Conservation (phyloP, 2,329 filamentous ascomycete genomes). For the Thelonectria olida region DNA sequence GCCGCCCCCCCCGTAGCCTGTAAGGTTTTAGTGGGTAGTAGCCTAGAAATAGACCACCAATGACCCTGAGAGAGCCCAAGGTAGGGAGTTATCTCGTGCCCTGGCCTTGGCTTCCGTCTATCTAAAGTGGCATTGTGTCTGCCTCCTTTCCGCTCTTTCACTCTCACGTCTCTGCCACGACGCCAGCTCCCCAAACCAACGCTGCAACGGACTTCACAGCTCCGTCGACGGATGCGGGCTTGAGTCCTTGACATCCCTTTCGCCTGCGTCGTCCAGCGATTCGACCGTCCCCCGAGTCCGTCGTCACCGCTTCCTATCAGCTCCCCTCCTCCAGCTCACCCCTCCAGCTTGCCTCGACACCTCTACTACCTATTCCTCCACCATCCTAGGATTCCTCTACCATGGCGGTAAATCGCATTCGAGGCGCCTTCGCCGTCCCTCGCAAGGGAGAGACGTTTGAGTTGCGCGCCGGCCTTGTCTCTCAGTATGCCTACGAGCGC, state of each 20-base stretch:
- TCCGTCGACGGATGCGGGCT: conserved; percentile 30
- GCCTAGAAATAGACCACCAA: conserved; percentile 11
- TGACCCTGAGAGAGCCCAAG: conserved; percentile 4
- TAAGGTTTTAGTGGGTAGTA: conserved; percentile 20
- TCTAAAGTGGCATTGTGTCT: conserved; percentile 35
- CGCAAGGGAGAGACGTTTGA: conserved; percentile 99
- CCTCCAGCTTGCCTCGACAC: conserved; percentile 12
- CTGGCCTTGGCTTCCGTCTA: conserved; percentile 37
- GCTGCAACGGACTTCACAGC: conserved; percentile 21
- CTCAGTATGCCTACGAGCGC: conserved; percentile 98
- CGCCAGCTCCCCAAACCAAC: conserved; percentile 17
- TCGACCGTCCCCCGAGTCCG: conserved; percentile 8
- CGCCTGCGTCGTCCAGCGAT: conserved; percentile 23
- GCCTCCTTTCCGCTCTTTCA: conserved; percentile 31
- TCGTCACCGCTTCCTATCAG: conserved; percentile 34
- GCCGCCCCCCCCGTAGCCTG: conserved; percentile 12
- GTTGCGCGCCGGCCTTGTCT: conserved; percentile 92
- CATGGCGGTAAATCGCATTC: conserved; percentile 97
- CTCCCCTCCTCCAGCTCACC: conserved; percentile 6
- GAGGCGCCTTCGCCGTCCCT: conserved; percentile 90
- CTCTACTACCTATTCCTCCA: conserved; percentile 10
- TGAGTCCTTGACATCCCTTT: conserved; percentile 25
- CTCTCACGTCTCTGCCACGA: conserved; percentile 18
- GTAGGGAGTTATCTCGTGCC: too few species aligned
- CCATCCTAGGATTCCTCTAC: conserved; percentile 39